Percentiles rank a stretch among this genome's conserved stretches.
Evolutionary conservation across 306 rosid genomes (phyloP).

Genomic region (Senna siamea): DNA sequence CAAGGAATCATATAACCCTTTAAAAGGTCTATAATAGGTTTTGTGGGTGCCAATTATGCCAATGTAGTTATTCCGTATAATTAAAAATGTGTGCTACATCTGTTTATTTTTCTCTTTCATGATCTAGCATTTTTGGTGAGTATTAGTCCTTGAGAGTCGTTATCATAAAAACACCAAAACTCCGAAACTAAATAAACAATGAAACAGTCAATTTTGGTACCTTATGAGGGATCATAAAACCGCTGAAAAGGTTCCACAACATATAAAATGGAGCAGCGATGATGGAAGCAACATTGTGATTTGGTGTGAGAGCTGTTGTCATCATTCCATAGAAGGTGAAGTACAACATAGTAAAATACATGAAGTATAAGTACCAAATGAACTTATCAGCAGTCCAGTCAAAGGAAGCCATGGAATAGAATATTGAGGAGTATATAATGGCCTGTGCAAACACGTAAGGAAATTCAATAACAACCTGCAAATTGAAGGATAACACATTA

Average conservation of each 20-base stretch:
- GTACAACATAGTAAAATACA: conserved; percentile 91
- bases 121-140: conserved; percentile 18
- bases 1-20: background rate
- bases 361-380: conserved; percentile 86
- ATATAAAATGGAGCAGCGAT: conserved; percentile 94
- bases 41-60: background rate
- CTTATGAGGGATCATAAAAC: conserved; percentile 98
- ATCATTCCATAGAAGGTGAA: conserved; percentile 98
- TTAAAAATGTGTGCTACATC: background rate
- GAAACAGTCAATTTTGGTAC: conserved; percentile 48
- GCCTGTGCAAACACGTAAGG: conserved; percentile 91
- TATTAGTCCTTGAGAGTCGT: conserved; percentile 10
- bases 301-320: conserved; percentile 96
- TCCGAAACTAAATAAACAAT: conserved; percentile 20
- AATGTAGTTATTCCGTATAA: conserved; percentile 1
- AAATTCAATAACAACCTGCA: conserved; percentile 85
- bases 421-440: conserved; percentile 73
- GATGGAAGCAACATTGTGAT: conserved; percentile 87
- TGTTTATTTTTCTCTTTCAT: background rate
- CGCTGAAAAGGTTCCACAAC: conserved; percentile 99
- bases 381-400: conserved; percentile 79
- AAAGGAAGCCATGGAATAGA: conserved; percentile 86
- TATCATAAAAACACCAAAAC: conserved; percentile 18
- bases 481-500: conserved; percentile 22
- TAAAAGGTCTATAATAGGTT: background rate